Base-by-base conservation (phyloP, 2,329 filamentous ascomycete genomes). In the Sarocladium oryzae region DNA sequence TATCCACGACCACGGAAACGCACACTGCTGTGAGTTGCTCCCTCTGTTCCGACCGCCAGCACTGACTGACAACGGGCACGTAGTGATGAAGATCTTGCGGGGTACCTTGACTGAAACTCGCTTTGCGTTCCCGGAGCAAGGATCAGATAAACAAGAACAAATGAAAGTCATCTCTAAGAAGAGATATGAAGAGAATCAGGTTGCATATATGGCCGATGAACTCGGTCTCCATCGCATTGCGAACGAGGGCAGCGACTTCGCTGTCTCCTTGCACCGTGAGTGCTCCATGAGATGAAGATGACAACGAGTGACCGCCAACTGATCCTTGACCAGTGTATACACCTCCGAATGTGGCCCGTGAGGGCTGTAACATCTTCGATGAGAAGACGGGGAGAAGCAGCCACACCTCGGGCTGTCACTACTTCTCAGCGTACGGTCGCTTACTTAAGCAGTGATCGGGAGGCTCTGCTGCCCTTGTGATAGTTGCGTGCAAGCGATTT, bases 121-220 rank as follows among this genome's bases (percentile, higher is more conserved):
- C 54, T 96, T 89, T 67, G 77, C 78, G 49, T 90, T 87, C 70
- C 90, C 90, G 1, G 68, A 74, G 46, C 71, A 76, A 46, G 71
- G 73, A 5, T 82, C 84, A 2, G n/a, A 28, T 4, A 16, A 48
- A 13, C 24, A 20, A 20, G 26, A 48, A 20, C 10, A 32, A 48
- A 83, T 87, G 67, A 64, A 73, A 54, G 67, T 87, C 52, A 85
- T 83, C 56, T 84, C 81, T 40, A 79, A 88, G 61, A 87, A 79
- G 35, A 77, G 75, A 37, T 87, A 89, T 61, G 70, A 74, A 48
- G 75, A 85, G 62, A 85, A 92, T 57, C 74, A 86, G 55, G 89
- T 95, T 35, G 85, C 89, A 8, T 96, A 96, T 68, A 96, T 96
- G 85, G 87, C 88, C 35, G 91, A 96, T 65, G 82, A 89, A 70